Evolutionary conservation across 306 rosid genomes (phyloP), one percentile per base, ranked within the genome.

Genomic region (Inga oerstediana): DNA sequence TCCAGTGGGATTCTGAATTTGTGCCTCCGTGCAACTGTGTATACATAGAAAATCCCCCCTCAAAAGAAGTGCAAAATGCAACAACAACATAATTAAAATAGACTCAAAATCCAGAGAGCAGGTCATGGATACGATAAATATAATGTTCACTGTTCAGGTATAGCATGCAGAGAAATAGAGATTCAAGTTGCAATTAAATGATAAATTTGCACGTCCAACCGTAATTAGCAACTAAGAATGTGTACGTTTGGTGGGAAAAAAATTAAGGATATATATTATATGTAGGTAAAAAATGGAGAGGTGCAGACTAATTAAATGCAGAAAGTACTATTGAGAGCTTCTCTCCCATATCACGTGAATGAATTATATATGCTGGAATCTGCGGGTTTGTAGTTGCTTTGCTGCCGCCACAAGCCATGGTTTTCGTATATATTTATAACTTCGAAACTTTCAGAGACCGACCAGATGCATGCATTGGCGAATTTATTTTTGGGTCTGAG

Each of bases 41-140:
- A n/a, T 22, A 5, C 68, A 62, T 12, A 22, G 66, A 15, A 41
- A 76, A 68, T 32, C 71, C 46, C 35, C 54, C 56, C 44, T 41
- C 52, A 70, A 70, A 70, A 70, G 32, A 20, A 70, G 76, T 30
- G 51, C 27, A 22, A 68, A 43, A 16, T 20, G 8, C 35, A 27
- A 70, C 0, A 39, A 41, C 19, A n/a, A 32, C 16, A 24, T 64
- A 51, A 16, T 27, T 37, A 9, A 43, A 13, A 78, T 45, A 62
- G n/a, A 34, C 34, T 34, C 74, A 32, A 65, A 78, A 9, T 48
- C 81, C 51, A 72, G 76, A 72, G 76, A 78, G 8, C 81, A 45
- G 37, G 44, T 8, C 44, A 41, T 67, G 24, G 43, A 35, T 16
- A 34, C 7, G 72, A 65, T 32, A 34, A 14, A 14, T 65, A 16